These are phyloP conservation scores for Uncinocarpus reesii DNA, from an alignment of 2,329 filamentous ascomycete species.

Conservation along the genomic window DNA sequence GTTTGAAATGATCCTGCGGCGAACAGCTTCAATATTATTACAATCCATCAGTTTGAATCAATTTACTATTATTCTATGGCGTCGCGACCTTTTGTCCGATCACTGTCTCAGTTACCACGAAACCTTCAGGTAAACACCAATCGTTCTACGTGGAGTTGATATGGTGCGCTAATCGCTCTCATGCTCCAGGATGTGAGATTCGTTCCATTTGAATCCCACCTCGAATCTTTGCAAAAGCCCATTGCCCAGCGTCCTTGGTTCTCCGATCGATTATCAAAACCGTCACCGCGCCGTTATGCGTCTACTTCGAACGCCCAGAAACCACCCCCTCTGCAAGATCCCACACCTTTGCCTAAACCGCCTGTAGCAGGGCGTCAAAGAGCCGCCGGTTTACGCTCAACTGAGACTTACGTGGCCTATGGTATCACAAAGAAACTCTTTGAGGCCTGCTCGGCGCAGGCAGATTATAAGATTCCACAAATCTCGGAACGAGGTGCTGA, in stretches of 20 bases:
- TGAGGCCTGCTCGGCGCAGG: conserved; percentile 61
- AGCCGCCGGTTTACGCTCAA: background rate
- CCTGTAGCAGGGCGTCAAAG: conserved; percentile 5
- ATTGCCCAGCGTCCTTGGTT: conserved; percentile 10
- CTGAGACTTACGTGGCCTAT: conserved; percentile 67
- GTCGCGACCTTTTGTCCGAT: background rate
- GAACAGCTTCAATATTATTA: no score
- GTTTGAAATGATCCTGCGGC: background rate
- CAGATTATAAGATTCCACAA: conserved; percentile 65
- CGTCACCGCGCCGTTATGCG: conserved; percentile 1
- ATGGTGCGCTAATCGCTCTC: no score
- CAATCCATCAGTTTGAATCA: background rate
- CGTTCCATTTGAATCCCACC: background rate
- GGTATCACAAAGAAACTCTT: conserved; percentile 69
- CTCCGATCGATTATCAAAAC: background rate
- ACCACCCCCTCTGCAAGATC: conserved; percentile 23
- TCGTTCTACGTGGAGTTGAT: background rate
- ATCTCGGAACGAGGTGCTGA: conserved; percentile 54
- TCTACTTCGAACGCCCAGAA: conserved; percentile 15
- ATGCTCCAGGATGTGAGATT: conserved; percentile 4
- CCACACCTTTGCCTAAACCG: conserved; percentile 6
- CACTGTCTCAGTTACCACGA: background rate
- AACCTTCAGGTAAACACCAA: background rate
- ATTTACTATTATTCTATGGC: background rate
- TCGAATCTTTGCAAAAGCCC: background rate